Base-by-base conservation (phyloP, 2,329 filamentous ascomycete species). In the Exophiala sp. region DNA sequence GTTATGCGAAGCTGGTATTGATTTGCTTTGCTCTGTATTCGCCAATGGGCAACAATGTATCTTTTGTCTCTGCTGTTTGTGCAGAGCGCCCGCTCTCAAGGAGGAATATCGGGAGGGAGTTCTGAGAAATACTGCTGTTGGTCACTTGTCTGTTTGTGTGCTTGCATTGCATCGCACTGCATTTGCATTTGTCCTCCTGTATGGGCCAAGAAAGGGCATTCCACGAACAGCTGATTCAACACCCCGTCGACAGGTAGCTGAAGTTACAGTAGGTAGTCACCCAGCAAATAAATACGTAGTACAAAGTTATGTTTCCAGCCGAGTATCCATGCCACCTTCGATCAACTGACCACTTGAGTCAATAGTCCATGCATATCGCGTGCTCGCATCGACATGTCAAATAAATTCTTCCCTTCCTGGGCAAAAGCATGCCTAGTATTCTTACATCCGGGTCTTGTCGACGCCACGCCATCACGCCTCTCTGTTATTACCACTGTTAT, bases 221-320 rank as follows among this genome's bases (percentile, higher is more conserved):
- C 29, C 19, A 16, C 24, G 13, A 41, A 14, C 38, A 27, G 34
- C 22, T 46, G 29, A 39, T 46, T 27, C 38, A 37, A 37, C 34
- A 37, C 14, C 9, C 18, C 38, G 34, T 39, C 32, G 24, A 21
- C 30, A 48, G 39, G 22, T 43, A 48, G 46, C 40, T 43, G 29
- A 48, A 37, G 5, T 27, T 10, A 27, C 24, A 27, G 46, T 48
- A 43, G 29, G 40, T 48, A 48, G 38, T 43, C 39, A 14, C 27
- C 32, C 18, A 37, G 34, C 34, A 27, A 43, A 48, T 32, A 43
- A 47, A 21, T 47, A 48, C 8, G n/a, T 43, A 42, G 46, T 42
- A 48, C 46, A 42, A 19, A 46, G 18, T 27, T 14, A 30, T 3
- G 14, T 23, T 8, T 46, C 23, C 9, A 46, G 32, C 30, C 23